Evolutionary conservation across 257 asterid species (phyloP).

Genomic region (Plantago ovata): DNA sequence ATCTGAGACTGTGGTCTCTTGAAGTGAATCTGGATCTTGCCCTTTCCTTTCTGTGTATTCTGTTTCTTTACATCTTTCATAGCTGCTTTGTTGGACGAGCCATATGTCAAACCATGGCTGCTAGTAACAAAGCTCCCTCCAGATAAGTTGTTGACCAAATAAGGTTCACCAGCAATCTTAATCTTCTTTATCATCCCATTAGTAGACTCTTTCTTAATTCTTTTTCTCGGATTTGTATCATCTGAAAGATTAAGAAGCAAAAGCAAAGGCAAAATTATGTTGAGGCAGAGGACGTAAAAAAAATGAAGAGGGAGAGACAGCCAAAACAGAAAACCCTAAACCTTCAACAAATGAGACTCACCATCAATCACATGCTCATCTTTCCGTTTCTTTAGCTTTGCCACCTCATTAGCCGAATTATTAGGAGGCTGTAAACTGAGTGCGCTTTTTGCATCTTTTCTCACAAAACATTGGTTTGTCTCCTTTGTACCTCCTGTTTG

Average conservation of each 20-base stretch:
- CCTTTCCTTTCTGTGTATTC: constrained; percentile 28
- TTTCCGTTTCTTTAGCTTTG: constrained; percentile 41
- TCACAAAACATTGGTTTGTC: constrained; percentile 40
- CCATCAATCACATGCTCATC: constrained; percentile 50
- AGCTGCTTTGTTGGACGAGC: constrained; percentile 32
- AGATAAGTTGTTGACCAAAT: constrained; percentile 28
- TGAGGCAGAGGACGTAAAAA: constrained; percentile 19
- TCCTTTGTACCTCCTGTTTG: constrained; percentile 43
- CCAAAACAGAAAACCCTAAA: constrained; percentile 4
- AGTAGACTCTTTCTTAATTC: constrained; percentile 43
- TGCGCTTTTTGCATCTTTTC: constrained; percentile 31
- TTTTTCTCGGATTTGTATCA: constrained; percentile 49
- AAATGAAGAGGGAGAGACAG: neutral
- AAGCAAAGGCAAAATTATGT: constrained; percentile 23
- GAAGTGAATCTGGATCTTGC: constrained; percentile 30
- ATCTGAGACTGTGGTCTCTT: constrained; percentile 30
- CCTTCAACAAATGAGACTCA: constrained; percentile 26
- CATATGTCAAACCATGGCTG: constrained; percentile 25
- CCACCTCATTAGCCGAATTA: constrained; percentile 29
- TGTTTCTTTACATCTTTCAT: constrained; percentile 36
- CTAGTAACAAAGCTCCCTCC: constrained; percentile 26
- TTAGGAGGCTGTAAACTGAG: constrained; percentile 30
- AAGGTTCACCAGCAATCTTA: constrained; percentile 31
- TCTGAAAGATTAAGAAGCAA: constrained; percentile 44
- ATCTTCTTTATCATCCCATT: constrained; percentile 36